Conservation (phyloP, 345 rosid genomes). For the Acer saccharum region DNA sequence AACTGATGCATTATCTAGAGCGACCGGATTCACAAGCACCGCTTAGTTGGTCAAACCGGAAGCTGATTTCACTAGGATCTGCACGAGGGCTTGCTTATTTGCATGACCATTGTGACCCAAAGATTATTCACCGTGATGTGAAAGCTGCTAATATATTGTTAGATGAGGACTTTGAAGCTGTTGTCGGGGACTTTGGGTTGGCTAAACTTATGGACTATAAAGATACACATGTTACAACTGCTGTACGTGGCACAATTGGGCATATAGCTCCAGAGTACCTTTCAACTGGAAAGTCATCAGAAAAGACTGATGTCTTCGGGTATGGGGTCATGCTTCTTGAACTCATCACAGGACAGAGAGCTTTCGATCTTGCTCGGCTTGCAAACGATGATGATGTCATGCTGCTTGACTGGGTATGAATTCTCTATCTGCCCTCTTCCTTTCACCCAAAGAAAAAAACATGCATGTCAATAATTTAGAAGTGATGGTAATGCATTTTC, state of each 20-base stretch:
- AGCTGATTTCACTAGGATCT: conserved; percentile 77
- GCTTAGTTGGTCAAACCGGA: conserved; percentile 71
- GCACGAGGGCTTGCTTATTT: conserved; percentile 93
- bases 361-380: conserved; percentile 93
- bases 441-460: too few relatives aligned
- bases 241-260: conserved; percentile 97
- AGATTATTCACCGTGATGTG: conserved; percentile 95
- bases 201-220: conserved; percentile 93
- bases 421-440: not conserved
- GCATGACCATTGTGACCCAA: conserved; percentile 93
- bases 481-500: not conserved
- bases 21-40: conserved; percentile 52
- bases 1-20: conserved; percentile 40
- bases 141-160: conserved; percentile 94
- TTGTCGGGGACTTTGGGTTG: conserved; percentile 94
- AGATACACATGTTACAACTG: conserved; percentile 92
- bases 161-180: conserved; percentile 94
- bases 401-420: conserved; percentile 93
- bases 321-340: conserved; percentile 99
- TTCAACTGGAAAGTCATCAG: conserved; percentile 86
- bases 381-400: conserved; percentile 93
- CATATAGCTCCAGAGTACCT: conserved; percentile 97
- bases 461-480: not conserved
- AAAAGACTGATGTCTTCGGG: conserved; percentile 98
- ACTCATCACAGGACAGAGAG: conserved; percentile 92